Evolutionary conservation across 257 asterid genomes (phyloP).

Genomic region (Scutellaria baicalensis): DNA sequence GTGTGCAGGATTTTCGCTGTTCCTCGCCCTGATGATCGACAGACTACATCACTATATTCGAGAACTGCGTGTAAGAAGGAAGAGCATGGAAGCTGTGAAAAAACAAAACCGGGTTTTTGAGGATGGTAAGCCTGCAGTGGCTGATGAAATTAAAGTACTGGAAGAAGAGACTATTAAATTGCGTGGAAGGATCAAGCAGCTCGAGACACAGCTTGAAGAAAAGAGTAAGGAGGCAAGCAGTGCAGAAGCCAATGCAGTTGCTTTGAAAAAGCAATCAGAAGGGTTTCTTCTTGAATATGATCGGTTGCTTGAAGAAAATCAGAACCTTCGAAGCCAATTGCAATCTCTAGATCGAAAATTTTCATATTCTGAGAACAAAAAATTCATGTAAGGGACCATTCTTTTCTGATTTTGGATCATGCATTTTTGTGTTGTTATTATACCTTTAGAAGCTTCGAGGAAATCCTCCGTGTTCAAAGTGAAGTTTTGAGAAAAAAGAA

Average conservation of each 20-base stretch:
- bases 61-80: slow-evolving; percentile 75
- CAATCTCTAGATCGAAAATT: slow-evolving; percentile 58
- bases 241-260: slow-evolving; percentile 69
- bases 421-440: slow-evolving; percentile 5
- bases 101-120: slow-evolving; percentile 58
- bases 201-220: slow-evolving; percentile 51
- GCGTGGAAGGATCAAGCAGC: slow-evolving; percentile 36
- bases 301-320: slow-evolving; percentile 82
- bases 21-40: slow-evolving; percentile 80
- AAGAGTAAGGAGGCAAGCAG: slow-evolving; percentile 48
- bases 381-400: slow-evolving; percentile 36
- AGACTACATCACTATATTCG: slow-evolving; percentile 78
- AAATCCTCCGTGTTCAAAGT: slow-evolving; percentile 12
- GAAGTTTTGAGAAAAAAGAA: slow-evolving; percentile 4
- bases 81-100: slow-evolving; percentile 60
- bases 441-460: slow-evolving; percentile 7
- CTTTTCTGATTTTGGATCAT: slow-evolving; percentile 4
- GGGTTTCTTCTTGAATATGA: slow-evolving; percentile 86
- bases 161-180: slow-evolving; percentile 49
- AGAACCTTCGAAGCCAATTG: slow-evolving; percentile 64
- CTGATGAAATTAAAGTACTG: slow-evolving; percentile 44
- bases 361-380: slow-evolving; percentile 69
- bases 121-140: slow-evolving; percentile 33
- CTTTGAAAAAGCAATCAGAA: slow-evolving; percentile 80
- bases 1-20: slow-evolving; percentile 66